phyloP scores from a whole-genome alignment of 2,329 filamentous ascomycete genomes.

The Colletotrichum lini region DNA sequence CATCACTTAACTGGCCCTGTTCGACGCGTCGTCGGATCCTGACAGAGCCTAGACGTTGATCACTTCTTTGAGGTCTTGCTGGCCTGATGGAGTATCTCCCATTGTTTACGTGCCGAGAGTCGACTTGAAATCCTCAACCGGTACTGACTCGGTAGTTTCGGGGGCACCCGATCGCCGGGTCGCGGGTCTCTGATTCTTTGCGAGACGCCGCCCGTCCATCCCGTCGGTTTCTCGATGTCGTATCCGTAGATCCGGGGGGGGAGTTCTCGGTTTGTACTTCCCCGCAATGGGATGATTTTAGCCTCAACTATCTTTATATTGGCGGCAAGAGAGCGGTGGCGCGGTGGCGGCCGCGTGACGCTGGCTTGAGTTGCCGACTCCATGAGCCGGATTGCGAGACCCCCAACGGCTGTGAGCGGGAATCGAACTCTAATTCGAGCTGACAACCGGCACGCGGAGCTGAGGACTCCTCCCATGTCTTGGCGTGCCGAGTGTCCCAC shows the following conservation, averaged over 20 bases:
- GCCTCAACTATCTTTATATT: neutral
- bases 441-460: neutral
- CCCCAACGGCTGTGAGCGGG: neutral
- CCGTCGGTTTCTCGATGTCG: neutral
- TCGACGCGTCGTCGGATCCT: neutral
- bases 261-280: neutral
- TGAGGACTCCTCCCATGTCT: neutral
- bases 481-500: too few relatives aligned
- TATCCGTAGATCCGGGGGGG: neutral
- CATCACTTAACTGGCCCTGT: neutral
- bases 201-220: neutral
- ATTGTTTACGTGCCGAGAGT: too few relatives aligned
- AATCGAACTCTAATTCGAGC: neutral
- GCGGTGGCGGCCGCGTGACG: conserved; percentile 4
- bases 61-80: neutral
- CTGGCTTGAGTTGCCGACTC: neutral
- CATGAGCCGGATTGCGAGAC: neutral
- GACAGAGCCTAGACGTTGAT: neutral
- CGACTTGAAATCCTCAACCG: conserved; percentile 4
- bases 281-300: conserved; percentile 10
- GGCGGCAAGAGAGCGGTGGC: neutral
- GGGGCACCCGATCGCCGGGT: conserved; percentile 6
- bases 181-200: neutral
- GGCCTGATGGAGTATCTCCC: neutral
- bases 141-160: conserved; percentile 32